Conservation (phyloP, 1,284 basidiomycete species). For the Cystobasidium slooffiae region DNA sequence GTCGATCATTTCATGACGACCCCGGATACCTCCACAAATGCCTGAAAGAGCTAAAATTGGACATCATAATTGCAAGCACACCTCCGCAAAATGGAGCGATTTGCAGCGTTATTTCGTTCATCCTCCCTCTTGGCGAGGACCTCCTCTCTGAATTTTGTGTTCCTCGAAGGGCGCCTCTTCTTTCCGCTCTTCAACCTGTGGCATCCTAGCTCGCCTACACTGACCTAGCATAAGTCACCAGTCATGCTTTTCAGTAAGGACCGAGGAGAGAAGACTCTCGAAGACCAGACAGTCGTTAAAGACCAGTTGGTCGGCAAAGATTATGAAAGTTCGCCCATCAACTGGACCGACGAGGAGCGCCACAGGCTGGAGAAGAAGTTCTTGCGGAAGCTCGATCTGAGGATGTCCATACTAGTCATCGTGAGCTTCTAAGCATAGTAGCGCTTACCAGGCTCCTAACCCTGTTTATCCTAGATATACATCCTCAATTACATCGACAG, state of each 20-base stretch:
- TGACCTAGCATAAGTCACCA: too few species aligned
- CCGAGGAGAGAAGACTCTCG: constrained; percentile 1
- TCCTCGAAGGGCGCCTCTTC: too few species aligned
- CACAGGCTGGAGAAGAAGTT: constrained; percentile 58
- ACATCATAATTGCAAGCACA: too few species aligned
- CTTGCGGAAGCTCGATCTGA: constrained; percentile 64
- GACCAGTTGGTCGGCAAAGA: constrained; percentile 17
- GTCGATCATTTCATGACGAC: too few species aligned
- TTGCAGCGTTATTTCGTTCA: too few species aligned
- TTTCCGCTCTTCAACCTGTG: too few species aligned
- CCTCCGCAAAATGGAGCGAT: too few species aligned
- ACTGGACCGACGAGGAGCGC: constrained; percentile 30
- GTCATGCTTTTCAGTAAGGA: constrained; percentile 12
- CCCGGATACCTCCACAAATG: too few species aligned
- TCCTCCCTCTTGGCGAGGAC: too few species aligned
- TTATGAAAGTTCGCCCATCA: constrained; percentile 25
- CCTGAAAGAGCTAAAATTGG: too few species aligned
- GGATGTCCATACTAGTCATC: constrained; percentile 65
- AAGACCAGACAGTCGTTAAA: background rate
- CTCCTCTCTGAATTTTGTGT: too few species aligned
- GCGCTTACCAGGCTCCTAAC: constrained; percentile 58
- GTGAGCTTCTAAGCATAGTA: constrained; percentile 59
- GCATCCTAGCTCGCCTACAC: too few species aligned
- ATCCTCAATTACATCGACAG: constrained; percentile 54
- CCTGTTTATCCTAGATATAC: constrained; percentile 43